Evolutionary conservation across 1,284 basidiomycete species (phyloP).

Genomic region (Apiotrichum akiyoshidainum): DNA sequence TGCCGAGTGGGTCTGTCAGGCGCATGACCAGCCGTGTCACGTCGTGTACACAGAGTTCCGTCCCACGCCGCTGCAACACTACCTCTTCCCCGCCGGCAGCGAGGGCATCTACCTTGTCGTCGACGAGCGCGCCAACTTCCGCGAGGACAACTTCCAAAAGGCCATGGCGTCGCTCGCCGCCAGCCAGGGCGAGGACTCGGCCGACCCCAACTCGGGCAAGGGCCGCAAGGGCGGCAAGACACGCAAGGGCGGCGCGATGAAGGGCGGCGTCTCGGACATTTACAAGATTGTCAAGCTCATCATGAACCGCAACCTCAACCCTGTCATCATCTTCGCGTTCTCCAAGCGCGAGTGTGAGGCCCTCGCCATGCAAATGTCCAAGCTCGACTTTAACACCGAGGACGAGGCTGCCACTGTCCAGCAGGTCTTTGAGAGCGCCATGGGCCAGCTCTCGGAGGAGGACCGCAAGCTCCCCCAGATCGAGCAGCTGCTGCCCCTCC

Average conservation of each 20-base stretch:
- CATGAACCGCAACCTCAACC: conserved; percentile 96
- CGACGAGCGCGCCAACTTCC: conserved; percentile 93
- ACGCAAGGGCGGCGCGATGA: conserved; percentile 84
- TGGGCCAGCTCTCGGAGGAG: conserved; percentile 80
- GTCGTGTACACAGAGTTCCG: conserved; percentile 99
- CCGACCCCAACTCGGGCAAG: conserved; percentile 72
- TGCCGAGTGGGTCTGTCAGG: conserved; percentile 97
- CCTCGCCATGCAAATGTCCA: conserved; percentile 85
- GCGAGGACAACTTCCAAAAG: conserved; percentile 96
- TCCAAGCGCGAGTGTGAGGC: conserved; percentile 97
- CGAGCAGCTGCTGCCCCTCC: conserved; percentile 82
- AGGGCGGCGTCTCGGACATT: conserved; percentile 75
- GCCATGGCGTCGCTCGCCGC: conserved; percentile 93
- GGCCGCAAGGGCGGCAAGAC: conserved; percentile 79
- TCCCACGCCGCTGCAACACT: conserved; percentile 96
- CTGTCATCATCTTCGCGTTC: conserved; percentile 98
- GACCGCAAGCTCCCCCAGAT: conserved; percentile 94
- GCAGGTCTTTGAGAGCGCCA: conserved; percentile 92
- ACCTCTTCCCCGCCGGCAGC: conserved; percentile 92
- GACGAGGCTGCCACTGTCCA: conserved; percentile 87
- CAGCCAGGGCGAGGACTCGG: conserved; percentile 86
- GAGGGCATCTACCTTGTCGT: conserved; percentile 95
- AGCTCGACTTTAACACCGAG: conserved; percentile 91
- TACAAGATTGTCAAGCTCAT: conserved; percentile 99
- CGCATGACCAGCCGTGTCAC: conserved; percentile 96